Evolutionary conservation across 805 yeast genomes (phyloP).

Genomic region (Dipodascopsis uninucleata): DNA sequence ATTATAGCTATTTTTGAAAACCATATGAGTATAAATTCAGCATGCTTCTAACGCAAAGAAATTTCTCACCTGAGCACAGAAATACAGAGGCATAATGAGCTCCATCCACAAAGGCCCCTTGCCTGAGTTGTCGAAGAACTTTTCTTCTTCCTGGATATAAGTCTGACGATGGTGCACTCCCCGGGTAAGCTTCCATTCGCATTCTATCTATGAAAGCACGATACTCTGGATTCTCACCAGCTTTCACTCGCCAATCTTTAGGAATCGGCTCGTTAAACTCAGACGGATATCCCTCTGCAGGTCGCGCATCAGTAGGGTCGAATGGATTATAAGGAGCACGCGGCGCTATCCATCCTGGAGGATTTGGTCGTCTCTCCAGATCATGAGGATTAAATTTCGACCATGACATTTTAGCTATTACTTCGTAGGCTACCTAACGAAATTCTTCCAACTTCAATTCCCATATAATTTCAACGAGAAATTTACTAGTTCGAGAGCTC

Average conservation of each 20-base stretch:
- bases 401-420: too few species aligned
- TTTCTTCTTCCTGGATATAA: slow-evolving; percentile 76
- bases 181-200: slow-evolving; percentile 69
- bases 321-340: slow-evolving; percentile 83
- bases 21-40: slow-evolving; percentile 42
- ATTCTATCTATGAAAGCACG: slow-evolving; percentile 54
- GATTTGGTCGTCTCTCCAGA: slow-evolving; percentile 63
- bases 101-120: slow-evolving; percentile 45
- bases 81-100: slow-evolving; percentile 20
- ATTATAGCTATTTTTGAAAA: slow-evolving; percentile 48
- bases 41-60: background rate
- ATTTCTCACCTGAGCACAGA: slow-evolving; percentile 14
- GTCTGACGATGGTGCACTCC: slow-evolving; percentile 64
- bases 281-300: slow-evolving; percentile 82
- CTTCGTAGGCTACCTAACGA: too few species aligned
- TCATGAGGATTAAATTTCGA: too few species aligned
- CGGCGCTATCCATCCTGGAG: slow-evolving; percentile 77
- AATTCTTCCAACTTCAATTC: too few species aligned
- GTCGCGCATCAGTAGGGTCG: slow-evolving; percentile 71
- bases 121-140: slow-evolving; percentile 55
- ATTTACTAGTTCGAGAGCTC: too few species aligned
- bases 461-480: too few species aligned
- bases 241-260: slow-evolving; percentile 20
- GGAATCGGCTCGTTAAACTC: slow-evolving; percentile 44
- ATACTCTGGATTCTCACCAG: slow-evolving; percentile 24